These are phyloP conservation scores for Trichosanthes truncata DNA, from an alignment of 306 rosid species.

Conservation along the genomic window DNA sequence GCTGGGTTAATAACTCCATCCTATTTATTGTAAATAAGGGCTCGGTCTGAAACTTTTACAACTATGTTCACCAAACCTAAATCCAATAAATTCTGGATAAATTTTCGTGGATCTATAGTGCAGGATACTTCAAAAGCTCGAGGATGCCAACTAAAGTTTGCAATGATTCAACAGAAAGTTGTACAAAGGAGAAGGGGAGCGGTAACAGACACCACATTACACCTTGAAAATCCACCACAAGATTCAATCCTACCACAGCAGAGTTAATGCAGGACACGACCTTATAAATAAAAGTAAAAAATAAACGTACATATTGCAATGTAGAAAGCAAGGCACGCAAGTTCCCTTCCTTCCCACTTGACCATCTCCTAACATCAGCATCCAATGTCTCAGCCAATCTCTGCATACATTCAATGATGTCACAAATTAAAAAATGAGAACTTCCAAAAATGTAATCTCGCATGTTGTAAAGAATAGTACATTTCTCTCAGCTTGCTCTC, in stretches of 20 bases:
- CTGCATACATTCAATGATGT: constrained; percentile 38
- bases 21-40: neutral
- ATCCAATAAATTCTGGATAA: neutral
- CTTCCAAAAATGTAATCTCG: neutral
- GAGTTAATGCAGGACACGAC: neutral
- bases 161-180: neutral
- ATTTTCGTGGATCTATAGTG: neutral
- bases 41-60: neutral
- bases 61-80: neutral
- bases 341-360: constrained; percentile 97
- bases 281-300: neutral
- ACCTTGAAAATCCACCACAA: neutral
- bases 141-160: neutral
- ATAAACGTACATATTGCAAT: constrained; percentile 83
- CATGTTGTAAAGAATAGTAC: constrained; percentile 23
- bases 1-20: neutral
- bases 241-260: neutral
- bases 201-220: neutral
- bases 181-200: neutral
- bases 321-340: constrained; percentile 96
- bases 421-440: constrained; percentile 19
- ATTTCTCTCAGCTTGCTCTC: constrained; percentile 84
- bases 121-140: neutral
- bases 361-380: constrained; percentile 97
- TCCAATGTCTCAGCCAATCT: constrained; percentile 88